Conservation (phyloP, 2,329 filamentous ascomycete genomes). For the Daldinia sp. region DNA sequence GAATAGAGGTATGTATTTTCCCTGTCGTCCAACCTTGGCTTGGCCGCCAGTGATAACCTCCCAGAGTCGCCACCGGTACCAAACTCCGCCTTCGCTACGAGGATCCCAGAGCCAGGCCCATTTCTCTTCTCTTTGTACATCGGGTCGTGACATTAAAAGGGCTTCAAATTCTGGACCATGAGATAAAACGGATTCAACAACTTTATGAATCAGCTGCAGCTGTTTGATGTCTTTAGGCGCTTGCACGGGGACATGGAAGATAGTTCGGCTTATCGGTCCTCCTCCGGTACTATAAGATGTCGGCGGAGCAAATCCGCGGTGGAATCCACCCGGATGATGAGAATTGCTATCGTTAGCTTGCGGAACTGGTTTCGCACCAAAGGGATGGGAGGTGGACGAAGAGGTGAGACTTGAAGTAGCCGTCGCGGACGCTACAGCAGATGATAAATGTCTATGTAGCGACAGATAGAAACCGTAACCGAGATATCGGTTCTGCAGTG, state of each 20-base stretch:
- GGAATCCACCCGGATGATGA: constrained; percentile 54
- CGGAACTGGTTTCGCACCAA: constrained; percentile 76
- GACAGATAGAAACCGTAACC: constrained; percentile 85
- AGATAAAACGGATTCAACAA: constrained; percentile 79
- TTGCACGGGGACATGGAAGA: constrained; percentile 74
- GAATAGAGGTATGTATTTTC: constrained; percentile 72
- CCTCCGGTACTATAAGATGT: constrained; percentile 66
- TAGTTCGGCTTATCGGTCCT: constrained; percentile 53
- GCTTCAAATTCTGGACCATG: constrained; percentile 91
- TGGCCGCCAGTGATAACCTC: constrained; percentile 77
- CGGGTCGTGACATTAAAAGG: constrained; percentile 83
- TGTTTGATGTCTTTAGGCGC: constrained; percentile 80
- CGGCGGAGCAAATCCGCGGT: constrained; percentile 78
- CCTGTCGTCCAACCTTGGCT: constrained; percentile 52
- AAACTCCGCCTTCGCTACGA: constrained; percentile 79
- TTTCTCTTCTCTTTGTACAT: constrained; percentile 85
- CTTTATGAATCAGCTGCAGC: constrained; percentile 85
- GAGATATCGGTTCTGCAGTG: constrained; percentile 82
- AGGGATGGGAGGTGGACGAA: constrained; percentile 69
- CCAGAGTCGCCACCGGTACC: constrained; percentile 94
- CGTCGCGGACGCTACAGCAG: constrained; percentile 65
- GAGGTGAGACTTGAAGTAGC: constrained; percentile 50
- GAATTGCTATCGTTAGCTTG: constrained; percentile 50
- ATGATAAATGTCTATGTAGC: constrained; percentile 84
- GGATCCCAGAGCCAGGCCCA: constrained; percentile 97